Evolutionary conservation across 1,284 basidiomycete species (phyloP).

Genomic region (Naganishia sp.): DNA sequence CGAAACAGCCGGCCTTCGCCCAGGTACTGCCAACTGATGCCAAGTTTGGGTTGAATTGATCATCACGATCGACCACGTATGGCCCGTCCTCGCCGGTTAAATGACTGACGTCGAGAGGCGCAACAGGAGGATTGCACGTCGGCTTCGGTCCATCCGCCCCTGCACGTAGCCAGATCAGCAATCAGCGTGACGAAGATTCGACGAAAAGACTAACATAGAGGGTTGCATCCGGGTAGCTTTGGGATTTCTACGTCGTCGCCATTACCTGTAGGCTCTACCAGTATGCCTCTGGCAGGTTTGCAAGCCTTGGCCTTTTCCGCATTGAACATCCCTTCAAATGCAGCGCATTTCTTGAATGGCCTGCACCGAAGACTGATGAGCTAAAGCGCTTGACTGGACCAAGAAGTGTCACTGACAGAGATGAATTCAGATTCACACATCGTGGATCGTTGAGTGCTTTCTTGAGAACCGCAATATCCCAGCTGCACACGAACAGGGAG

Average conservation of each 20-base stretch:
- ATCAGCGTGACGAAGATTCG: too few relatives aligned
- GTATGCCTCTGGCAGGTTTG: constrained; percentile 38
- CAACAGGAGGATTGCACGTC: constrained; percentile 25
- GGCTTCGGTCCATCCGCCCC: constrained; percentile 37
- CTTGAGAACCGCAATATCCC: constrained; percentile 41
- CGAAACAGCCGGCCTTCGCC: constrained; percentile 39
- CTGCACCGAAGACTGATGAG: background rate
- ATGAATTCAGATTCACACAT: constrained; percentile 34
- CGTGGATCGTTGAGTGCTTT: constrained; percentile 38
- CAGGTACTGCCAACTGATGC: constrained; percentile 27
- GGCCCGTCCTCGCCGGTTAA: constrained; percentile 39
- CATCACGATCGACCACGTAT: constrained; percentile 28
- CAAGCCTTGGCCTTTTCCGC: constrained; percentile 36
- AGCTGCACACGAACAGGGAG: constrained; percentile 22
- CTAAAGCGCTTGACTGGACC: background rate
- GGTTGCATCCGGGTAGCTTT: constrained; percentile 46
- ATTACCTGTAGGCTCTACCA: constrained; percentile 39
- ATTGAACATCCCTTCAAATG: constrained; percentile 37
- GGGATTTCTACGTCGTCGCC: constrained; percentile 36
- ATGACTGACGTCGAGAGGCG: constrained; percentile 33
- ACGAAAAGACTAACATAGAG: constrained; percentile 32
- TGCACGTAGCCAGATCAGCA: background rate
- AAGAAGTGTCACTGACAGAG: background rate
- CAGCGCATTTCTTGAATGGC: constrained; percentile 37
- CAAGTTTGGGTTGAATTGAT: constrained; percentile 29